Evolutionary conservation across 2,329 filamentous ascomycete genomes (phyloP).

Genomic region (Didymella sp.): DNA sequence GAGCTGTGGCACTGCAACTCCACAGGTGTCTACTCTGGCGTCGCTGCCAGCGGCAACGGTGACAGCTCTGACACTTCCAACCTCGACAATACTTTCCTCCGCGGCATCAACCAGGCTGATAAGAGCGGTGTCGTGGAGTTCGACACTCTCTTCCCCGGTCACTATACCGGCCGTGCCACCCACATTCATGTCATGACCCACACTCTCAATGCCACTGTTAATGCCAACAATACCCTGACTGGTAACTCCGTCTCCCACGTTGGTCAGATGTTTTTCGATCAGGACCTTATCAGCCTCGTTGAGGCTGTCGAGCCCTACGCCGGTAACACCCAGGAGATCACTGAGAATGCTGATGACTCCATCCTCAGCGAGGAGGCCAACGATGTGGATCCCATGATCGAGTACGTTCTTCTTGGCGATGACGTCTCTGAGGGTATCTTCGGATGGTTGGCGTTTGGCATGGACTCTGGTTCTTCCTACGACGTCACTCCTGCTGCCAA

Average conservation of each 20-base stretch:
- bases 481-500: conserved; percentile 40
- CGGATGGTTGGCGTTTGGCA: conserved; percentile 46
- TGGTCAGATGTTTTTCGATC: conserved; percentile 71
- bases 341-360: conserved; percentile 59
- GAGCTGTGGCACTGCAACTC: conserved; percentile 61
- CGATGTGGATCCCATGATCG: conserved; percentile 62
- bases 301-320: conserved; percentile 55
- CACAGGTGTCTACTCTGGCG: conserved; percentile 44
- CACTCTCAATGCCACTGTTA: conserved; percentile 42
- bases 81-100: conserved; percentile 52
- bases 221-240: conserved; percentile 59
- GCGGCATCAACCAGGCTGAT: conserved; percentile 58
- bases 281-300: conserved; percentile 62
- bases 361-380: conserved; percentile 58
- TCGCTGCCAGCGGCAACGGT: conserved; percentile 54
- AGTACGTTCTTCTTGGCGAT: conserved; percentile 65
- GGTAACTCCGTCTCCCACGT: conserved; percentile 63
- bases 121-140: conserved; percentile 58
- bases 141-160: conserved; percentile 57
- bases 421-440: conserved; percentile 45
- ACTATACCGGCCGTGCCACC: conserved; percentile 36
- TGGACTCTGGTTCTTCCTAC: conserved; percentile 33
- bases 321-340: conserved; percentile 54
- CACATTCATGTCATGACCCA: conserved; percentile 54
- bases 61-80: conserved; percentile 45